Evolutionary conservation across 495 filamentous ascomycete species (phyloP), one percentile per base, ranked within the genome.

Genomic region (Daldinia concentrica): DNA sequence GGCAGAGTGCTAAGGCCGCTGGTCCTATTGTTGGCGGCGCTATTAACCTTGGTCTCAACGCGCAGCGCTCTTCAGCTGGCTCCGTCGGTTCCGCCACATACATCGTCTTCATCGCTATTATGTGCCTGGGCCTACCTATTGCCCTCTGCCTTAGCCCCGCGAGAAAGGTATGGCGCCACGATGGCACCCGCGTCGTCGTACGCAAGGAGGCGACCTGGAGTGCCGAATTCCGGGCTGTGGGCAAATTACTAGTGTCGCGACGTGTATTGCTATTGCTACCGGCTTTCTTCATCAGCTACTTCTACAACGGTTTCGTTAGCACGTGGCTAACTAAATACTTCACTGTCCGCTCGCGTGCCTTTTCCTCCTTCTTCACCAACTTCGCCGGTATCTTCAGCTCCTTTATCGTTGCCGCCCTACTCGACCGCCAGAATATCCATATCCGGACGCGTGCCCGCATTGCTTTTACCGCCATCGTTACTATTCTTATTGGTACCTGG

Each of bases 291-390:
- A 73, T 78, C 57, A 73, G 68, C 37, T 80, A 76, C 57, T 77
- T 80, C 65, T 80, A 80, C 71, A 78, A 78, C 66, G 78, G 78
- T 27, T 80, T 76, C 66, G 65, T 69, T 8, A 74, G 70, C 64
- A 77, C 78, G 0, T 80, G 74, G 65, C 58, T 80, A 11, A 79
- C 78, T 0, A 68, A 45, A 29, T 79, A 80, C 72, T 80, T 80
- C 52, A 79, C 78, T 27, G 78, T 80, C 22, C 78, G 78, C 55
- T 62, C 78, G 22, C 75, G 77, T 48, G 75, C 74, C 52, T 76
- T 76, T 43, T 72, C 69, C 29, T 68, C 71, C 34, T 76, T 76
- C 68, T 75, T 79, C 64, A 76, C 77, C 58, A 74, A 76, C 62
- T 79, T 80, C 59, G 72, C 77, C 14, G 78, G 77, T 3, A 76